phyloP scores from a whole-genome alignment of 169 alveolate species.

The Plasmodium vinckei region DNA sequence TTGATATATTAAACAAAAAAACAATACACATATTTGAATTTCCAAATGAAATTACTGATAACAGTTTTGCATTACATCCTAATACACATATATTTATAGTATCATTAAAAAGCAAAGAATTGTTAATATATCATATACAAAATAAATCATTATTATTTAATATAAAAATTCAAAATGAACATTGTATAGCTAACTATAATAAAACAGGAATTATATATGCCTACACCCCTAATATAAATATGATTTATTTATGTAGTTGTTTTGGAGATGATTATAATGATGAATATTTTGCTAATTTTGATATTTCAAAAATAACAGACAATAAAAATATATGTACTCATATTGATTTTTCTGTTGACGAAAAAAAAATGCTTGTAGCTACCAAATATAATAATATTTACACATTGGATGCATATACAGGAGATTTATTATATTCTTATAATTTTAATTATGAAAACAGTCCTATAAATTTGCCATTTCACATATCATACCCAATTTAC shows the following conservation, averaged over 20 bases:
- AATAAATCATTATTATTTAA: slow-evolving; percentile 25
- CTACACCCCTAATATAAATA: slow-evolving; percentile 23
- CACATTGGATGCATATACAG: slow-evolving; percentile 70
- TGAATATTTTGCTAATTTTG: slow-evolving; percentile 67
- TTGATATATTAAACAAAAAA: slow-evolving; percentile 28
- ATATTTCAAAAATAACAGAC: slow-evolving; percentile 38
- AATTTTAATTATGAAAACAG: slow-evolving; percentile 39
- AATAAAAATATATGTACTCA: slow-evolving; percentile 47
- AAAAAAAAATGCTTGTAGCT: slow-evolving; percentile 66
- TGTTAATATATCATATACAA: slow-evolving; percentile 18
- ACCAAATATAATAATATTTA: slow-evolving; percentile 23
- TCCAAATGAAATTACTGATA: slow-evolving; percentile 28
- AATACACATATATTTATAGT: slow-evolving; percentile 65
- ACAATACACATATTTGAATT: slow-evolving; percentile 52
- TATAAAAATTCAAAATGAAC: slow-evolving; percentile 31
- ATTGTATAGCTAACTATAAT: slow-evolving; percentile 53
- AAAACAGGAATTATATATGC: slow-evolving; percentile 66
- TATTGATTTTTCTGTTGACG: slow-evolving; percentile 56
- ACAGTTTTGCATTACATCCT: slow-evolving; percentile 57
- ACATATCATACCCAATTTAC: slow-evolving; percentile 46
- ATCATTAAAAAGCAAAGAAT: slow-evolving; percentile 35
- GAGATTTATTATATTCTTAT: slow-evolving; percentile 44
- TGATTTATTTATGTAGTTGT: slow-evolving; percentile 63
- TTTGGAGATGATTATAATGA: slow-evolving; percentile 72
- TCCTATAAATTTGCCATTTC: not conserved